These are phyloP conservation scores for Colletotrichum sansevieriae DNA, from an alignment of 2,329 filamentous ascomycete species.

Conservation along the genomic window DNA sequence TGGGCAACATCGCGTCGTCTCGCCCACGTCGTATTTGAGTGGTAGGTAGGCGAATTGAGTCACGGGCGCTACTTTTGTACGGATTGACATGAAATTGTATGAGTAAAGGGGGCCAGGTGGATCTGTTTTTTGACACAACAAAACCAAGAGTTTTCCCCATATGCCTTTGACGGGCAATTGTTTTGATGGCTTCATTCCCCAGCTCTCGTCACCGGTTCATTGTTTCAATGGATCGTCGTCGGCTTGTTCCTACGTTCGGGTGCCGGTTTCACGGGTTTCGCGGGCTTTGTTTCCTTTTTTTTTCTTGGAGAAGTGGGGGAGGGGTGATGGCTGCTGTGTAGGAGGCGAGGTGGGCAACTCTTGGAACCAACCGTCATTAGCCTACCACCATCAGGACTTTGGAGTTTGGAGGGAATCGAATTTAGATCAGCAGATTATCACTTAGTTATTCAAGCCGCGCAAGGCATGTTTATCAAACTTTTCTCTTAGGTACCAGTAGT, in stretches of 20 bases:
- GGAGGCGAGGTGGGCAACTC: slow-evolving; percentile 17
- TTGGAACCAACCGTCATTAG: slow-evolving; percentile 16
- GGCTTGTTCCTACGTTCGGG: background rate
- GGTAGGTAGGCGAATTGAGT: background rate
- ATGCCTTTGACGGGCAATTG: background rate
- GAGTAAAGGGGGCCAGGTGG: slow-evolving; percentile 21
- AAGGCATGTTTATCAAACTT: too few species aligned
- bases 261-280: background rate
- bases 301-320: too few species aligned
- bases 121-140: slow-evolving; percentile 4
- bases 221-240: slow-evolving; percentile 7
- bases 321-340: background rate
- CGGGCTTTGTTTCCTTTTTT: background rate
- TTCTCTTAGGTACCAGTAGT: too few species aligned
- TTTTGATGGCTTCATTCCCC: slow-evolving; percentile 5
- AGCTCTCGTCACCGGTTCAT: slow-evolving; percentile 10
- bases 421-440: slow-evolving; percentile 24
- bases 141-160: background rate
- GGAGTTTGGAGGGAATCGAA: slow-evolving; percentile 28
- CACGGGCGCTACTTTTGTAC: slow-evolving; percentile 12
- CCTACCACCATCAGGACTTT: slow-evolving; percentile 18
- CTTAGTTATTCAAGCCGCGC: too few species aligned
- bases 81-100: slow-evolving; percentile 40
- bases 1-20: slow-evolving; percentile 17
- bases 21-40: slow-evolving; percentile 19